Conservation (phyloP, 495 filamentous ascomycete genomes). For the Friedmanniomyces endolithicus region DNA sequence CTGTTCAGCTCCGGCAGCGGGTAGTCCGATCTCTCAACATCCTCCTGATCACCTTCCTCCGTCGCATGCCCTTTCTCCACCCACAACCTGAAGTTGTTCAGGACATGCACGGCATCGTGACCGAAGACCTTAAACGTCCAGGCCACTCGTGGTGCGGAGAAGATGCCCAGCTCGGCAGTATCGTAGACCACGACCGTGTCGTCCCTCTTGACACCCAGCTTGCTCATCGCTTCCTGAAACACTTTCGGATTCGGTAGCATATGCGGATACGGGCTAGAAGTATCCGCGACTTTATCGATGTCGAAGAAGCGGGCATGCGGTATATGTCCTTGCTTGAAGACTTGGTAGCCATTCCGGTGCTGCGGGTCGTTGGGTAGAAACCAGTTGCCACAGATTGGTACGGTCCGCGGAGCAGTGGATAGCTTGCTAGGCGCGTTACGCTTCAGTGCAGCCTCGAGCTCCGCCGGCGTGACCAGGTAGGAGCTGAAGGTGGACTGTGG, state of each 20-base stretch:
- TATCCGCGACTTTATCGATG: constrained; percentile 79
- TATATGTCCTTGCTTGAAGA: constrained; percentile 66
- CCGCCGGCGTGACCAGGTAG: constrained; percentile 72
- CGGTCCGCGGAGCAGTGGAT: constrained; percentile 61
- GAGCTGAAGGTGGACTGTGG: constrained; percentile 43
- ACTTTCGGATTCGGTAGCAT: constrained; percentile 77
- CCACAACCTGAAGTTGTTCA: constrained; percentile 93
- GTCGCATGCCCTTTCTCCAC: constrained; percentile 65
- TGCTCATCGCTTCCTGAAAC: constrained; percentile 79
- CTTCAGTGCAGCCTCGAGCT: constrained; percentile 67
- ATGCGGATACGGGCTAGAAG: constrained; percentile 79
- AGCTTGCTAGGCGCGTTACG: constrained; percentile 62
- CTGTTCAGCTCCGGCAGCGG: constrained; percentile 40
- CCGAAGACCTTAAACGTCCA: constrained; percentile 90
- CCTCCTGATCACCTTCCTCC: constrained; percentile 56
- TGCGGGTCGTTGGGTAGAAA: constrained; percentile 82
- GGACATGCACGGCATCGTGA: constrained; percentile 74
- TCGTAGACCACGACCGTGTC: constrained; percentile 93
- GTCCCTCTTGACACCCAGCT: constrained; percentile 69
- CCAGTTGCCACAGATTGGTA: constrained; percentile 88
- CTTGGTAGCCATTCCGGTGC: constrained; percentile 59
- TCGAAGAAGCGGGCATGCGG: constrained; percentile 92
- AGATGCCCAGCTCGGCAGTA: constrained; percentile 73
- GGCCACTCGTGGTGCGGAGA: constrained; percentile 81
- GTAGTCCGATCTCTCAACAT: constrained; percentile 40